Conservation (phyloP, 1,284 basidiomycete genomes). For the Golubevia sp. region DNA sequence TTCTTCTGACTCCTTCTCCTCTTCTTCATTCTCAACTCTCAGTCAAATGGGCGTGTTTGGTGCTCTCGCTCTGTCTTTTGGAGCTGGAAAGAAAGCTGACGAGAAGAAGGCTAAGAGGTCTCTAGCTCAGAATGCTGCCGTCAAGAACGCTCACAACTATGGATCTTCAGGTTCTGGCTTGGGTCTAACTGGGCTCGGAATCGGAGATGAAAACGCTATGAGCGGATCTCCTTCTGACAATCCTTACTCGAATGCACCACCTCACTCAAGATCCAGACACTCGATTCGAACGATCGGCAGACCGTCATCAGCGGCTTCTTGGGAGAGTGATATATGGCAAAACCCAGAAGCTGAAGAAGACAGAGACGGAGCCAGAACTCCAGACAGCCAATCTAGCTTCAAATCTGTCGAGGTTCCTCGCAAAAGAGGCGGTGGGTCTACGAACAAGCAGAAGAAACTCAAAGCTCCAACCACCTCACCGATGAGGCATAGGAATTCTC, state of each 20-base stretch:
- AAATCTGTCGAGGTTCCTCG: slow-evolving; percentile 28
- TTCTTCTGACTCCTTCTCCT: neutral
- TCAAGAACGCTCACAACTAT: slow-evolving; percentile 1
- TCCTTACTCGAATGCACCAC: neutral
- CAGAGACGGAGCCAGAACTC: slow-evolving; percentile 13
- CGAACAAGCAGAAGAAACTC: neutral
- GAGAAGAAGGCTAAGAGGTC: neutral
- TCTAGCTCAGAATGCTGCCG: neutral
- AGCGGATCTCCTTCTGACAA: neutral
- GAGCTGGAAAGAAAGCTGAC: neutral
- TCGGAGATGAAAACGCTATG: neutral
- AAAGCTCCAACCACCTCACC: slow-evolving; percentile 3
- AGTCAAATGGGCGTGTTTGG: neutral
- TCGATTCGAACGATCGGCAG: slow-evolving; percentile 7
- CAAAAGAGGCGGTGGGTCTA: slow-evolving; percentile 14
- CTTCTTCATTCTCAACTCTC: neutral
- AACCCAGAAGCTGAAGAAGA: neutral
- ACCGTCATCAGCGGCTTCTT: slow-evolving; percentile 1
- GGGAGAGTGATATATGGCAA: slow-evolving; percentile 8
- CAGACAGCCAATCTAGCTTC: slow-evolving; percentile 8
- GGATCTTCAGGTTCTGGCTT: slow-evolving; percentile 3
- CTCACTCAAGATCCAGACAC: slow-evolving; percentile 6
- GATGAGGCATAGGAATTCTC: slow-evolving; percentile 42
- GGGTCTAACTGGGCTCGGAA: slow-evolving; percentile 4
- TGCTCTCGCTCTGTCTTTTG: neutral